Conservation (phyloP, 1,139 yeast species). For the Scheffersomyces stambukii region DNA sequence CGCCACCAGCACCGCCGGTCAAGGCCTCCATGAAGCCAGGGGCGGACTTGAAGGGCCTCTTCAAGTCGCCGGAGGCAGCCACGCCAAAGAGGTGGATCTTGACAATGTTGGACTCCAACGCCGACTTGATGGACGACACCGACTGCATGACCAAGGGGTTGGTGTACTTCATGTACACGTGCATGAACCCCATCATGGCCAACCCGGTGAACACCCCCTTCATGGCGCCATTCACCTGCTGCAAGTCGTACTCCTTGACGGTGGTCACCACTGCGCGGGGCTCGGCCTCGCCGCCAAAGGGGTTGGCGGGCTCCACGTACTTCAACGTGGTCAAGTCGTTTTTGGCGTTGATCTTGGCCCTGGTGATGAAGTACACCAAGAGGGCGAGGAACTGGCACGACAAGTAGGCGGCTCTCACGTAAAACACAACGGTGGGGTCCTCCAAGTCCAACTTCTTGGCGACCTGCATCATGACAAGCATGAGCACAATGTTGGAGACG, state of each 20-base stretch:
- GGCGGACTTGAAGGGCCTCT: constrained; percentile 94
- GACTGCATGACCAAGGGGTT: constrained; percentile 96
- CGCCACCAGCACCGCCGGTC: constrained; percentile 50
- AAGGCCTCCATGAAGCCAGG: constrained; percentile 73
- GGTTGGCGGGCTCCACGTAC: constrained; percentile 82
- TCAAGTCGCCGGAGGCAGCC: constrained; percentile 85
- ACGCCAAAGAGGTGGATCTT: constrained; percentile 84
- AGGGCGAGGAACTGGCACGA: constrained; percentile 65
- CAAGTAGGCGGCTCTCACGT: constrained; percentile 72
- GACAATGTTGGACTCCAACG: constrained; percentile 87
- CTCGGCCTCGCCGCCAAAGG: constrained; percentile 69
- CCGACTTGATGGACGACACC: constrained; percentile 83
- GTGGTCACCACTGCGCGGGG: constrained; percentile 84
- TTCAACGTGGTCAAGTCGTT: constrained; percentile 91
- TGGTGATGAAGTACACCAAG: constrained; percentile 61
- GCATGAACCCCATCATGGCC: constrained; percentile 99
- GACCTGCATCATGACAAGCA: constrained; percentile 97
- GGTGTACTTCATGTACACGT: constrained; percentile 94
- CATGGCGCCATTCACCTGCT: constrained; percentile 75
- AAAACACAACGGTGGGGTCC: constrained; percentile 69
- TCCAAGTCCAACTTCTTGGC: constrained; percentile 88
- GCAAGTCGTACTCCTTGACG: constrained; percentile 88
- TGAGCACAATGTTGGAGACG: constrained; percentile 76
- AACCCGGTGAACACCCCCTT: constrained; percentile 82
- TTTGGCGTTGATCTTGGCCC: constrained; percentile 59